phyloP scores from a whole-genome alignment of 257 asterid genomes.

The Cinchona pubescens region DNA sequence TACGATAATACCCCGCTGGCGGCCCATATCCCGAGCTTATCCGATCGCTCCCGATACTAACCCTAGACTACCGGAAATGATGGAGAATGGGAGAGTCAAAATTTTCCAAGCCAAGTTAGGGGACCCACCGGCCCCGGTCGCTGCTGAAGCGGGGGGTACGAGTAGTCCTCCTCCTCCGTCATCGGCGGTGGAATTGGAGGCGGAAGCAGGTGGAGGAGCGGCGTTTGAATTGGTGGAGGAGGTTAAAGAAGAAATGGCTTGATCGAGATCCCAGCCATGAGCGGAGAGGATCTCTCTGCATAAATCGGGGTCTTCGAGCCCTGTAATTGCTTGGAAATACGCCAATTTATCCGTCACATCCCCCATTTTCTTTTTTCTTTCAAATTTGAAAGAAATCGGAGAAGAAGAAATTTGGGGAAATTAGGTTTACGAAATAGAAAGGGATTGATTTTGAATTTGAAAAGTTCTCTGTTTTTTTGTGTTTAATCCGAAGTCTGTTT shows the following conservation, averaged over 20 bases:
- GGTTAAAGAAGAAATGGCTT: slow-evolving; percentile 72
- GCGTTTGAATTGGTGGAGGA: slow-evolving; percentile 28
- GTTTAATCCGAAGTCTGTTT: not conserved
- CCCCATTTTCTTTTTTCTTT: slow-evolving; percentile 40
- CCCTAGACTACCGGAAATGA: slow-evolving; percentile 78
- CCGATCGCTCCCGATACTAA: too few species aligned
- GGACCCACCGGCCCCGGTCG: too few species aligned
- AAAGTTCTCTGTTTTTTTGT: not conserved
- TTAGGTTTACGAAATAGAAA: slow-evolving; percentile 3
- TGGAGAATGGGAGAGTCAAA: slow-evolving; percentile 77
- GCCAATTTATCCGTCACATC: slow-evolving; percentile 83
- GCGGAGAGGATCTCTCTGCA: slow-evolving; percentile 88
- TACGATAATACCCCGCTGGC: slow-evolving; percentile 82
- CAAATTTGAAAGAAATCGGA: not conserved
- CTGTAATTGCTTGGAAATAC: slow-evolving; percentile 94
- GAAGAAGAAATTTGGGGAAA: not conserved
- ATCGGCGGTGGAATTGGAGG: too few species aligned
- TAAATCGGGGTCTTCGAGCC: slow-evolving; percentile 81
- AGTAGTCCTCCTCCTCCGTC: slow-evolving; percentile 39
- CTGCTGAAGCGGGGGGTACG: slow-evolving; percentile 14
- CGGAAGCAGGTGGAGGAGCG: slow-evolving; percentile 15
- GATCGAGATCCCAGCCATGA: slow-evolving; percentile 95
- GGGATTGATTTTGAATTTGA: not conserved
- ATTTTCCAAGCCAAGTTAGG: slow-evolving; percentile 86
- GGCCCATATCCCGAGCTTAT: slow-evolving; percentile 88